A percentile compares a stretch with the other conserved stretches of the same genome.
phyloP scores from a whole-genome alignment of 2,329 filamentous ascomycete species.

The Monilinia vaccinii-corymbosi region DNA sequence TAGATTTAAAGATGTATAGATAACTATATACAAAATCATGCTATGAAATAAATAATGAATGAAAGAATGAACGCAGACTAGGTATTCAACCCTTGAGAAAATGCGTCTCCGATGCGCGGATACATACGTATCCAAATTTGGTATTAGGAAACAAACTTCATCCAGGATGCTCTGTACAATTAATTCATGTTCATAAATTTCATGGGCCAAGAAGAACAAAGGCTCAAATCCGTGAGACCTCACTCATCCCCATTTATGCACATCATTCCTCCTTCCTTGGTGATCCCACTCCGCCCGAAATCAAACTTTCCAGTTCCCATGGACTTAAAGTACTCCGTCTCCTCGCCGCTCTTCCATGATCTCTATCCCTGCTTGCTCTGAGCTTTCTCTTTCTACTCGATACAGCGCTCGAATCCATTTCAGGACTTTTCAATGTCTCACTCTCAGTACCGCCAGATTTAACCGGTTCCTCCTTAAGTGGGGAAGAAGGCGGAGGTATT shows the following conservation, averaged over 20 bases:
- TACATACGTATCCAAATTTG: background rate
- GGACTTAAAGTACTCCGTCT: slow-evolving; percentile 67
- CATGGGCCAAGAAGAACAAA: slow-evolving; percentile 1
- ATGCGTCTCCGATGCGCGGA: background rate
- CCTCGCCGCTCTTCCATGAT: slow-evolving; percentile 41
- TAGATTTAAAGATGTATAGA: background rate
- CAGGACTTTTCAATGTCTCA: background rate
- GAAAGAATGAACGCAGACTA: background rate
- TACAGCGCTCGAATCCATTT: slow-evolving; percentile 8
- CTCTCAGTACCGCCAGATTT: slow-evolving; percentile 8
- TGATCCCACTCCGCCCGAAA: slow-evolving; percentile 33
- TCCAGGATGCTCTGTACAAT: background rate
- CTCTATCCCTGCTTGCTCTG: slow-evolving; percentile 27
- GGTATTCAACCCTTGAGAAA: background rate
- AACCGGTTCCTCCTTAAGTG: slow-evolving; percentile 11
- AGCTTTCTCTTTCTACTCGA: slow-evolving; percentile 34
- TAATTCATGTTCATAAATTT: slow-evolving; percentile 4
- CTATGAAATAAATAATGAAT: background rate
- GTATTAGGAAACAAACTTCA: background rate
- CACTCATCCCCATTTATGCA: background rate
- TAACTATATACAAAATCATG: background rate
- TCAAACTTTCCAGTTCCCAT: slow-evolving; percentile 62
- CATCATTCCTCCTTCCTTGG: slow-evolving; percentile 2
- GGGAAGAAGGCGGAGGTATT: slow-evolving; percentile 28
- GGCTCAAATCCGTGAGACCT: background rate